These are phyloP conservation scores for Phytophthora rubi DNA, from an alignment of 352 stramenopile genomes.

Conservation along the genomic window DNA sequence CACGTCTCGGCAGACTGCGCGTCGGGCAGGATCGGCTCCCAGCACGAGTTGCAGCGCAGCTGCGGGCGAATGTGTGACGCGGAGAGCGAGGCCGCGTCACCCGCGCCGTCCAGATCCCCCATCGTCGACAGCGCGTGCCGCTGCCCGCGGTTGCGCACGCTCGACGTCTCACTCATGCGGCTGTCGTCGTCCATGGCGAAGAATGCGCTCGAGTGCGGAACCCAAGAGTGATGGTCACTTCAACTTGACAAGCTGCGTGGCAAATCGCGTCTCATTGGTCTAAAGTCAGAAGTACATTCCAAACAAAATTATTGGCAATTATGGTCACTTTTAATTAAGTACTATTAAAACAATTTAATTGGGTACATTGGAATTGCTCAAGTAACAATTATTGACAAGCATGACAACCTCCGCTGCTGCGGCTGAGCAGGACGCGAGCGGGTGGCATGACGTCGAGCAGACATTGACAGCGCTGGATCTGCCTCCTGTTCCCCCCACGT, in stretches of 20 bases:
- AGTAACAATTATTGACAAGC: not conserved
- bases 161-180: slow-evolving; percentile 81
- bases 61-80: slow-evolving; percentile 56
- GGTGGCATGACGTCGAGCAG: slow-evolving; percentile 70
- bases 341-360: no score
- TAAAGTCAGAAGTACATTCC: not conserved
- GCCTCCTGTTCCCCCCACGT: slow-evolving; percentile 69
- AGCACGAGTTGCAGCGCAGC: slow-evolving; percentile 79
- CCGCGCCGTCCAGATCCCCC: slow-evolving; percentile 58
- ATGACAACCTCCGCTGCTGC: slow-evolving; percentile 1
- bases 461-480: slow-evolving; percentile 59
- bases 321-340: no score
- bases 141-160: slow-evolving; percentile 50
- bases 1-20: slow-evolving; percentile 75
- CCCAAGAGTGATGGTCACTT: slow-evolving; percentile 49
- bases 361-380: no score
- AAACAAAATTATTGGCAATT: no score
- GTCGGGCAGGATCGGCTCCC: slow-evolving; percentile 70
- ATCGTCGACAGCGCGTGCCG: slow-evolving; percentile 34
- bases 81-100: slow-evolving; percentile 19
- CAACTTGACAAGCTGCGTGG: slow-evolving; percentile 23
- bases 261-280: not conserved
- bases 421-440: slow-evolving; percentile 26
- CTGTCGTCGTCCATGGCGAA: slow-evolving; percentile 62
- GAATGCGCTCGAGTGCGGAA: slow-evolving; percentile 25